These are phyloP conservation scores for Backusella parvicylindrica DNA, from an alignment of 192 early-diverging fungal species.

Conservation along the genomic window DNA sequence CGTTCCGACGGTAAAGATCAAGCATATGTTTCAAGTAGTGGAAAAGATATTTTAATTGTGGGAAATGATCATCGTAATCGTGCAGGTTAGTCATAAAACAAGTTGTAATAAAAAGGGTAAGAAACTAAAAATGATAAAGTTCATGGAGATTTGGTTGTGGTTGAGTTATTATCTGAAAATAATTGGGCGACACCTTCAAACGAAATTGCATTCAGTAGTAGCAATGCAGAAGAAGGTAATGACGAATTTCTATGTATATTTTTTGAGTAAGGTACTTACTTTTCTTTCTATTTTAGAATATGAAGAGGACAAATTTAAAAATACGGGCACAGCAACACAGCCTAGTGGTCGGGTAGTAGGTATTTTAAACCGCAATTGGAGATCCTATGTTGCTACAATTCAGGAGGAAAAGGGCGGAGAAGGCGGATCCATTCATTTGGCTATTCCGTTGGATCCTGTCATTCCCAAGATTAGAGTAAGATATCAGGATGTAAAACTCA, in stretches of 20 bases:
- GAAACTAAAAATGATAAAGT: conserved; percentile 23
- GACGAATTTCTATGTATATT: no score
- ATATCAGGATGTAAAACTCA: conserved; percentile 52
- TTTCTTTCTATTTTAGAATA: background rate
- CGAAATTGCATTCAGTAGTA: conserved; percentile 38
- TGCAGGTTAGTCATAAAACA: conserved; percentile 30
- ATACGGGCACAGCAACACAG: background rate
- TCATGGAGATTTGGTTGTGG: conserved; percentile 64
- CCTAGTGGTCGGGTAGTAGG: conserved; percentile 59
- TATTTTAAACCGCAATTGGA: conserved; percentile 65
- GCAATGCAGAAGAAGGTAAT: conserved; percentile 19
- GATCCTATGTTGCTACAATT: conserved; percentile 72
- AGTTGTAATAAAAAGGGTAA: background rate
- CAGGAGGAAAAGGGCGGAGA: conserved; percentile 54
- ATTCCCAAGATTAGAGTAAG: conserved; percentile 79
- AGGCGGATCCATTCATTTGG: conserved; percentile 57
- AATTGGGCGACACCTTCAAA: conserved; percentile 43
- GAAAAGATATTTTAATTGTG: conserved; percentile 53
- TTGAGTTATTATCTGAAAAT: conserved; percentile 49
- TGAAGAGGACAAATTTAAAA: conserved; percentile 8
- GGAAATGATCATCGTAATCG: conserved; percentile 55
- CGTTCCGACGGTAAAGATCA: conserved; percentile 41
- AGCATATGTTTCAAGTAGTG: conserved; percentile 40
- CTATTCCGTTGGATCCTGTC: conserved; percentile 59
- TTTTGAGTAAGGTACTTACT: background rate